A percentile compares a stretch with the other conserved stretches of the same genome.
Conservation (phyloP, 1,139 yeast genomes). For the Scheffersomyces parashehatae region DNA sequence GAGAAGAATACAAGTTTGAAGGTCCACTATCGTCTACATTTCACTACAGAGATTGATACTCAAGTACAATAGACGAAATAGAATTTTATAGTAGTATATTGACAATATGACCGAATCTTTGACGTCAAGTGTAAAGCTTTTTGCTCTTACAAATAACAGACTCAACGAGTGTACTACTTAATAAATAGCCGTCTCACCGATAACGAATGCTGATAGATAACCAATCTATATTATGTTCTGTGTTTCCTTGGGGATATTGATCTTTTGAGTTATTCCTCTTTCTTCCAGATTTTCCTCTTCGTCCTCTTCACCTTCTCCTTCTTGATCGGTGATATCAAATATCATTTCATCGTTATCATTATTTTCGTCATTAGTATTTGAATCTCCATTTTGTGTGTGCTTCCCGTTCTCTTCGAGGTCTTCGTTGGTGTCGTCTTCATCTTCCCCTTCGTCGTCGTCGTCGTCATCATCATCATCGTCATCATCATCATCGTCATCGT, state of each 20-base stretch:
- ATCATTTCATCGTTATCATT: conserved; percentile 35
- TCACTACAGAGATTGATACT: too few species aligned
- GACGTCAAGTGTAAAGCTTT: too few species aligned
- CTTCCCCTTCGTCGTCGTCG: conserved; percentile 39
- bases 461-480: conserved; percentile 36
- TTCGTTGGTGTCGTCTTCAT: conserved; percentile 36
- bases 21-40: too few species aligned
- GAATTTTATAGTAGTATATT: too few species aligned
- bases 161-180: too few species aligned
- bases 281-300: conserved; percentile 4
- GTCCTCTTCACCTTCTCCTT: conserved; percentile 7
- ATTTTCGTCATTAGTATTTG: conserved; percentile 9
- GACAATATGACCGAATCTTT: too few species aligned
- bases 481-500: conserved; percentile 37
- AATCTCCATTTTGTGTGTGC: conserved; percentile 8
- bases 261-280: conserved; percentile 3
- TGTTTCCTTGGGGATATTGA: conserved; percentile 7
- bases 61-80: too few species aligned
- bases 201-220: too few species aligned
- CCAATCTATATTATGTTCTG: conserved; percentile 4
- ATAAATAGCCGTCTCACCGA: too few species aligned
- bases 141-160: too few species aligned
- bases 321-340: conserved; percentile 30
- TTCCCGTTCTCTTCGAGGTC: conserved; percentile 28
- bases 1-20: too few species aligned